Evolutionary conservation across 495 filamentous ascomycete species (phyloP).

Genomic region (Lophiostoma macrostomum): DNA sequence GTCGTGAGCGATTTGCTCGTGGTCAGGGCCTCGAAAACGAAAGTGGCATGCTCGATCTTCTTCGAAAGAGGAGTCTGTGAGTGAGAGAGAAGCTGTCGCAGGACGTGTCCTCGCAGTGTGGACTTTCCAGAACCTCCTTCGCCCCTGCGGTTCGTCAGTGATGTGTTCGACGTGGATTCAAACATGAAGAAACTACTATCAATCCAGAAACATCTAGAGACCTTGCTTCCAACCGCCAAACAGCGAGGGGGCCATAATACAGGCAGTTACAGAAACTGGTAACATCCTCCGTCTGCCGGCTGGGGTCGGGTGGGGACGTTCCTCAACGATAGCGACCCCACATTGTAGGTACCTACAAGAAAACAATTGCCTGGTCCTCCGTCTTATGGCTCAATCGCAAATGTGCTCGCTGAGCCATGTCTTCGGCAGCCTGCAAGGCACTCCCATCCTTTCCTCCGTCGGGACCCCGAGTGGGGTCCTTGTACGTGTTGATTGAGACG

Average conservation of each 20-base stretch:
- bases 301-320: too few relatives aligned
- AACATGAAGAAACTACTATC: background rate
- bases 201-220: too few relatives aligned
- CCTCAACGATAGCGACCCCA: too few relatives aligned
- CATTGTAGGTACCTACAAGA: slow-evolving; percentile 63
- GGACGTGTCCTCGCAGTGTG: slow-evolving; percentile 81
- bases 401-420: slow-evolving; percentile 79
- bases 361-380: slow-evolving; percentile 89
- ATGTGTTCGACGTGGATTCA: background rate
- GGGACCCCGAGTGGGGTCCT: slow-evolving; percentile 77
- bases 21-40: slow-evolving; percentile 91
- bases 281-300: too few relatives aligned
- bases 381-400: slow-evolving; percentile 80
- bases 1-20: slow-evolving; percentile 97
- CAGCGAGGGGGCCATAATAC: too few relatives aligned
- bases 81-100: slow-evolving; percentile 78
- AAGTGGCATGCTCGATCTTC: slow-evolving; percentile 88
- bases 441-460: slow-evolving; percentile 84
- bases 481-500: slow-evolving; percentile 89
- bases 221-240: too few relatives aligned
- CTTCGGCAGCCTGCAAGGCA: slow-evolving; percentile 82
- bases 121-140: slow-evolving; percentile 96
- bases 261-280: too few relatives aligned
- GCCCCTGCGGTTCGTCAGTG: slow-evolving; percentile 55
- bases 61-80: slow-evolving; percentile 88